Evolutionary conservation across 1,139 yeast genomes (phyloP), one percentile per base, ranked within the genome.

Genomic region (Saccharomyces uvarum): DNA sequence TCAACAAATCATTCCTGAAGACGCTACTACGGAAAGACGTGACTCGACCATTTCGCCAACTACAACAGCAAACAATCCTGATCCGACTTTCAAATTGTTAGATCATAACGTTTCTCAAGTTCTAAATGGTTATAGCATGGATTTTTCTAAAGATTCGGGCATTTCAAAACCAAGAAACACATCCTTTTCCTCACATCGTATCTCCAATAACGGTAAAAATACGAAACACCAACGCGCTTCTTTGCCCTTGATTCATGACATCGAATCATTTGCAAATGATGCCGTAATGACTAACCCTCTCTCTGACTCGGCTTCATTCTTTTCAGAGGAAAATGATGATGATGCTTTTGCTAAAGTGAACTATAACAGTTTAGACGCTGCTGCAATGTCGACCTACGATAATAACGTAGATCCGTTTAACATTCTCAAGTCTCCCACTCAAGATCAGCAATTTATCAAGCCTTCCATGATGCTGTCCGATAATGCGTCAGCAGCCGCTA

Each of bases 401-500:
- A n/a, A 19, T 29, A 51, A 21, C 51, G 27, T 51, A 29, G 26
- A 41, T 51, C 11, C 48, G 24, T 28, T 33, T 33, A 26, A 48
- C 46, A 51, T 19, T 24, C 11, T 16, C 31, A 54, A 21, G 16
- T 29, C 55, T n/a, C 52, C 53, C 3, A 24, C 24, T 38, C 44
- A 38, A 28, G 52, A 57, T 49, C 59, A 57, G 21, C 58, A 61
- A 49, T 63, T 62, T 52, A 64, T 64, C 47, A 62, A 61, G 46
- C 67, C 67, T 21, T 64, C 67, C 21, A 59, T 63, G 64, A 62
- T 64, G 56, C 54, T 64, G 49, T 58, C 61, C 4, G 62, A 59
- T 4, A 59, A 56, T 48, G 62, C 62, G 11, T 59, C 62, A 4
- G 53, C 58, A 8, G 61, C 62, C 13, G 62, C 62, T 3, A 59